Evolutionary conservation across 805 yeast genomes (phyloP).

Genomic region (Clavispora fructus): DNA sequence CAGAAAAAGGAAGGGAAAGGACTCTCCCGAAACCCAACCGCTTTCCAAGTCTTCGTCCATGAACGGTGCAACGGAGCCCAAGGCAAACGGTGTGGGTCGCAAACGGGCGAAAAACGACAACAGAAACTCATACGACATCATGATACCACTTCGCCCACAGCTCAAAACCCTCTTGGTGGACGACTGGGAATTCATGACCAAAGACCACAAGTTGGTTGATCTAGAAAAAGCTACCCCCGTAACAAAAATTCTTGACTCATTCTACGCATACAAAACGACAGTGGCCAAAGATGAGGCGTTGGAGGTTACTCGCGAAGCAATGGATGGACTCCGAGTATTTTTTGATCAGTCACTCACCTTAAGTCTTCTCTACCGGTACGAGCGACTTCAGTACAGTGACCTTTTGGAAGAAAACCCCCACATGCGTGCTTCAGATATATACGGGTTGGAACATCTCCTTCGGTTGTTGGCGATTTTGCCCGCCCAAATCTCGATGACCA

Average conservation of each 20-base stretch:
- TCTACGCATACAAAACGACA: constrained; percentile 25
- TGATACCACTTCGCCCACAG: constrained; percentile 54
- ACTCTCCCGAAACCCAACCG: constrained; percentile 14
- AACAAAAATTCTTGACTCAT: constrained; percentile 49
- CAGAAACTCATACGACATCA: constrained; percentile 42
- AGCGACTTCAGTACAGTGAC: constrained; percentile 65
- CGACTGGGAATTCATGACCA: constrained; percentile 91
- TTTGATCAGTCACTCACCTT: constrained; percentile 72
- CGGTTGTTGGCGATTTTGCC: constrained; percentile 77
- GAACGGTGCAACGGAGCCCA: constrained; percentile 1
- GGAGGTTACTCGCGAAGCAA: constrained; percentile 54
- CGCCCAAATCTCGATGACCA: constrained; percentile 69
- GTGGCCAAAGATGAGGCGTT: constrained; percentile 9
- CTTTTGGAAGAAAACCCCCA: constrained; percentile 36
- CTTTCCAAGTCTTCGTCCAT: constrained; percentile 8
- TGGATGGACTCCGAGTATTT: constrained; percentile 63
- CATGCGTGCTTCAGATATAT: constrained; percentile 28
- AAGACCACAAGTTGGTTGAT: constrained; percentile 63
- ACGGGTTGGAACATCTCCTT: constrained; percentile 79
- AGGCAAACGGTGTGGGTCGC: constrained; percentile 4
- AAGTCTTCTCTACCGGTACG: constrained; percentile 67
- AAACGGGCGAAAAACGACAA: constrained; percentile 9
- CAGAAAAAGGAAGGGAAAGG: constrained; percentile 3
- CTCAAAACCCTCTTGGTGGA: constrained; percentile 73
- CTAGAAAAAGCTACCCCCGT: constrained; percentile 60